Percentiles rank a stretch among this genome's conserved stretches.
These are phyloP conservation scores for Pseudomicrostroma phylloplanum DNA, from an alignment of 1,284 basidiomycete species.

Conservation along the genomic window DNA sequence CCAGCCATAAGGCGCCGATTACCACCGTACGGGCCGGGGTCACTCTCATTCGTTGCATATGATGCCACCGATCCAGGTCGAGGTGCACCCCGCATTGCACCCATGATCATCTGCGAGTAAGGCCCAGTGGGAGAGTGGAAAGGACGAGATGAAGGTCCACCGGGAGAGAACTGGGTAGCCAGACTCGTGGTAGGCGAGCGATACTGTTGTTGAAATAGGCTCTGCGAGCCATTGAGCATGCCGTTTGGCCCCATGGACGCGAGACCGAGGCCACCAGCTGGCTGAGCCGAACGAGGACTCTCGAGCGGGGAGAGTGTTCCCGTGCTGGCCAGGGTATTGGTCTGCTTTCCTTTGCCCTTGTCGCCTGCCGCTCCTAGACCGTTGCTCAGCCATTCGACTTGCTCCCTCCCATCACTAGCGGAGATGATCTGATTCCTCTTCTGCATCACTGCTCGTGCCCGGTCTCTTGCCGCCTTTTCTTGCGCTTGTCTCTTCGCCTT, in stretches of 20 bases:
- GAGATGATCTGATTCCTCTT: conserved; percentile 60
- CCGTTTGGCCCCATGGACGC: not conserved
- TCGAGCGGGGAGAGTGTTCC: not conserved
- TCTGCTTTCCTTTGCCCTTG: conserved; percentile 39
- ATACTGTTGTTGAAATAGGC: not conserved
- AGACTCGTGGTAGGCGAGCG: not conserved
- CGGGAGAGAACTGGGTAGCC: not conserved
- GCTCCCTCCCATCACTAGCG: conserved; percentile 31
- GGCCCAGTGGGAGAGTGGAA: not conserved
- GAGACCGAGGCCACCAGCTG: not conserved
- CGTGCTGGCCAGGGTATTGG: conserved; percentile 13
- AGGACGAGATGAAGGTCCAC: not conserved
- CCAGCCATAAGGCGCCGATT: conserved; percentile 18
- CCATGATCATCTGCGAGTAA: conserved; percentile 1
- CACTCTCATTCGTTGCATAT: conserved; percentile 38
- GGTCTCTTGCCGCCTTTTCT: conserved; percentile 65
- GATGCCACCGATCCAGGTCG: conserved; percentile 38
- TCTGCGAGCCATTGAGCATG: not conserved
- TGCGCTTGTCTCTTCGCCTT: conserved; percentile 74
- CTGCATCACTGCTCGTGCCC: conserved; percentile 88
- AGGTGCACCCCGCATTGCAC: not conserved
- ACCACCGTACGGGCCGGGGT: conserved; percentile 32
- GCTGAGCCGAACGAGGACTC: not conserved
- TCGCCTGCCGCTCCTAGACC: conserved; percentile 20
- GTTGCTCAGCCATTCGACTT: conserved; percentile 38